A percentile compares a stretch with the other conserved stretches of the same genome.
Conservation (phyloP, 495 filamentous ascomycete species). For the Extremus antarcticus region DNA sequence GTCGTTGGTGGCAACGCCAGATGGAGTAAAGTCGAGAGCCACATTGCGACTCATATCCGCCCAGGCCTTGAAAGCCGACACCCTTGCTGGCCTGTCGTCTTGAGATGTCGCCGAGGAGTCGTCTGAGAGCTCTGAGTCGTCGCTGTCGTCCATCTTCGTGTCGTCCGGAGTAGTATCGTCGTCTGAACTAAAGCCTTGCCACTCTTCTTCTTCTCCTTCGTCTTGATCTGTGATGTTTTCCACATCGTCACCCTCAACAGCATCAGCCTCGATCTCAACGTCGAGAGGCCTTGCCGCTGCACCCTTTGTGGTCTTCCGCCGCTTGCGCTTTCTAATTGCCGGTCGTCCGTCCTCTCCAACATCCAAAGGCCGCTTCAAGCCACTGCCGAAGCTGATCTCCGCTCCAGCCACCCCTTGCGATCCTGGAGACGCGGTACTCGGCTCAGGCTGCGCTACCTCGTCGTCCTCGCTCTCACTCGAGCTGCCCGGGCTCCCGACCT, state of each 20-base stretch:
- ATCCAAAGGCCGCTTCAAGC: conserved; percentile 78
- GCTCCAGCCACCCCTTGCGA: too few relatives aligned
- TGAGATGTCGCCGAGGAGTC: conserved; percentile 12
- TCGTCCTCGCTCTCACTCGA: conserved; percentile 4
- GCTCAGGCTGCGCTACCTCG: conserved; percentile 17
- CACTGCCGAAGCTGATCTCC: conserved; percentile 63
- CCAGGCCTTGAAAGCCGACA: conserved; percentile 88
- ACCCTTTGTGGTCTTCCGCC: conserved; percentile 17
- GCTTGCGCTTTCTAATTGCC: conserved; percentile 55
- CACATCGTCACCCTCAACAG: too few relatives aligned
- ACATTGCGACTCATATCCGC: conserved; percentile 76
- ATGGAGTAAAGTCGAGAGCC: conserved; percentile 51
- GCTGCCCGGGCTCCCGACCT: conserved; percentile 5
- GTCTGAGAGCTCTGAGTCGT: conserved; percentile 16
- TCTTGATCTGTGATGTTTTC: background rate
- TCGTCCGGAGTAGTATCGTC: background rate
- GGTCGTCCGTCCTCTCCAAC: conserved; percentile 66
- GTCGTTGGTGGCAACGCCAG: conserved; percentile 7
- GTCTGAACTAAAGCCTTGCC: conserved; percentile 45
- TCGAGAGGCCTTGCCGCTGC: too few relatives aligned
- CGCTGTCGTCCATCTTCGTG: conserved; percentile 19
- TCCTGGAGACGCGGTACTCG: too few relatives aligned
- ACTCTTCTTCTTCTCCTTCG: conserved; percentile 32
- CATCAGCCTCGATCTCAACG: too few relatives aligned
- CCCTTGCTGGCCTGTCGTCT: conserved; percentile 28